Base-by-base conservation (phyloP, 2,329 filamentous ascomycete species). In the Plenodomus tracheiphilus region DNA sequence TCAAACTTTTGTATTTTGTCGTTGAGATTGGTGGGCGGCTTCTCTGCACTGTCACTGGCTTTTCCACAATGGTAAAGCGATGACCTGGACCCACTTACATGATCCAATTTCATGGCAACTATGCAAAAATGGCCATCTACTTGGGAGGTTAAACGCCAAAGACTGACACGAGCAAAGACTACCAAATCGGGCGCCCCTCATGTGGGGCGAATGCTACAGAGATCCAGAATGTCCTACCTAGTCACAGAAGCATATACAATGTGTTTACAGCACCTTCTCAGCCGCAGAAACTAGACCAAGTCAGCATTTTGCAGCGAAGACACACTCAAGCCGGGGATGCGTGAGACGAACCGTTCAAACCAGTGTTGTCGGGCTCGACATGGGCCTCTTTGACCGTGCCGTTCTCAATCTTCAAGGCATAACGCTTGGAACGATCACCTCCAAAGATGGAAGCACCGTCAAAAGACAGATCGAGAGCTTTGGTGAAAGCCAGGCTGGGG, bases 361-460 rank as follows among this genome's bases (percentile, higher is more conserved):
- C 90, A 34, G 89, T 94, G 76, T 89, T 92, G 73, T 97, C 92
- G 10, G 91, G 87, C 80, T 97, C 93, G 43, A 96, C 84, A 64
- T 91, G 85, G 17, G 87, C 82, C 65, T 86, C 83, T 75, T 87
- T 87, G 62, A 97, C 88, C 75, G 90, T 91, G 59, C 93, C 92
- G 63, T 95, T 78, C 76, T 96, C 86, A 43, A 95, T 78, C 43
- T 92, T 81, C 46, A 96, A 79, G 17, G 89, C 91, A 68, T 96
- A 97, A 42, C 93, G 84, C 84, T 96, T 96, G 75, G 88, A 88
- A 57, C 93, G 85, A 62, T 83, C 78, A 62, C 87, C 86, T 37
- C 93, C 93, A 64, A 97, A 94, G 71, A 96, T 84, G 46, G 87
- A 79, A 11, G 82, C 79, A 43, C 82, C 87, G 56, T 96, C 91